A percentile compares a stretch with the other conserved stretches of the same genome.
Conservation (phyloP, 2,329 filamentous ascomycete genomes). For the Paraphoma chrysanthemicola region DNA sequence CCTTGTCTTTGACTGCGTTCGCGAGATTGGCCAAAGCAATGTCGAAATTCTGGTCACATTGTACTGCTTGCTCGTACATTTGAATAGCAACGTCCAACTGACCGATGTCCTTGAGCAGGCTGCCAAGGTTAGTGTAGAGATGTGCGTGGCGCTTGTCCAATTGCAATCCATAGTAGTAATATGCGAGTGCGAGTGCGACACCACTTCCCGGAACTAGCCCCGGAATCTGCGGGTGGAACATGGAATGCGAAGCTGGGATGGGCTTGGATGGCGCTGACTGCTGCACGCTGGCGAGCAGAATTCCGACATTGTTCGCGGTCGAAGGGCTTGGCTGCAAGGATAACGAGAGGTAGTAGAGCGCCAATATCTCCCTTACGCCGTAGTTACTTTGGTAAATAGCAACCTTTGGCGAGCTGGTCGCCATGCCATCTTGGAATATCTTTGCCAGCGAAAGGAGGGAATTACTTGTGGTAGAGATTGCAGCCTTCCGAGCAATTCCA, state of each 20-base stretch:
- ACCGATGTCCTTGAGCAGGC: conserved; percentile 93
- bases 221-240: conserved; percentile 63
- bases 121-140: conserved; percentile 94
- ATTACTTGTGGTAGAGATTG: conserved; percentile 93
- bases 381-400: conserved; percentile 67
- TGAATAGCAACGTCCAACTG: conserved; percentile 89
- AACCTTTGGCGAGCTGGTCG: conserved; percentile 68
- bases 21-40: conserved; percentile 96
- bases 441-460: conserved; percentile 93
- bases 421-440: conserved; percentile 96
- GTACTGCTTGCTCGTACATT: conserved; percentile 96
- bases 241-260: conserved; percentile 48
- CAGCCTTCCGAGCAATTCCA: conserved; percentile 75
- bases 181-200: conserved; percentile 83
- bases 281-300: conserved; percentile 92
- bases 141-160: conserved; percentile 91
- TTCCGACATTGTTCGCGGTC: conserved; percentile 97
- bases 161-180: conserved; percentile 92
- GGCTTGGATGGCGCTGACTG: conserved; percentile 62
- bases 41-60: conserved; percentile 92
- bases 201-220: conserved; percentile 87
- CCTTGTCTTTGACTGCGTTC: conserved; percentile 97
- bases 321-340: conserved; percentile 95
- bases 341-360: conserved; percentile 92
- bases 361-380: conserved; percentile 89